Evolutionary conservation across 208 protist genomes (phyloP).

Genomic region (Wallacemonas collosoma): DNA sequence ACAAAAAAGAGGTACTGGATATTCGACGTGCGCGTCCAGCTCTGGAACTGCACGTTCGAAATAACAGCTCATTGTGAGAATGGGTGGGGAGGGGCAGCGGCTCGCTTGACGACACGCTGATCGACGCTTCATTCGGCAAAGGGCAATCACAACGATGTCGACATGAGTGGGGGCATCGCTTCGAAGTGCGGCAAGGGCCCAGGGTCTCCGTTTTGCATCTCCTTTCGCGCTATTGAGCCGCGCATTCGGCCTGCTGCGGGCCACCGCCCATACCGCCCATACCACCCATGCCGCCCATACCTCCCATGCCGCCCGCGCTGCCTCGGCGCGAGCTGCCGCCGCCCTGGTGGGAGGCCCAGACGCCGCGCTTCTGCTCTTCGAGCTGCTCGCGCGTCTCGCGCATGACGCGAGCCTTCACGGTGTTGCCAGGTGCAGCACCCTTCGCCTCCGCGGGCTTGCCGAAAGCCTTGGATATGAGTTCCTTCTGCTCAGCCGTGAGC

Average conservation of each 20-base stretch:
- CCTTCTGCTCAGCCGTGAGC: constrained; percentile 64
- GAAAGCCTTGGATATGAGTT: constrained; percentile 70
- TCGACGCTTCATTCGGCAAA: too few species aligned
- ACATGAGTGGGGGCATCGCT: too few species aligned
- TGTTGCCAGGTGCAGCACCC: constrained; percentile 50
- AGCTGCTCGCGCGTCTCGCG: constrained; percentile 76
- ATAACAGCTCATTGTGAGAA: too few species aligned
- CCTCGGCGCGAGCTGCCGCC: constrained; percentile 25
- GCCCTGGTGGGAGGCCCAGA: constrained; percentile 66
- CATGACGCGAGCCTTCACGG: constrained; percentile 76
- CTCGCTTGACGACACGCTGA: too few species aligned
- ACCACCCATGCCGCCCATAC: constrained; percentile 22
- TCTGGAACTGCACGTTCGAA: too few species aligned
- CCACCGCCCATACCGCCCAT: constrained; percentile 32
- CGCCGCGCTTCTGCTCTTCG: constrained; percentile 71
- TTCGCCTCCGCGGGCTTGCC: constrained; percentile 41
- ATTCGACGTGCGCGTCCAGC: neutral
- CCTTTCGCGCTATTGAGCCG: constrained; percentile 49
- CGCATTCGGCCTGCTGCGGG: constrained; percentile 63
- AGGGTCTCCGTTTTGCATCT: neutral
- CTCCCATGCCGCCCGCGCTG: constrained; percentile 29
- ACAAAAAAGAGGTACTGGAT: constrained; percentile 1
- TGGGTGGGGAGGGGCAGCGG: too few species aligned
- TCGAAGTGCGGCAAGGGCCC: too few species aligned
- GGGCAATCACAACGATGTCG: too few species aligned